Conservation (phyloP, 192 early-diverging fungal species). For the Coemansia sp. region DNA sequence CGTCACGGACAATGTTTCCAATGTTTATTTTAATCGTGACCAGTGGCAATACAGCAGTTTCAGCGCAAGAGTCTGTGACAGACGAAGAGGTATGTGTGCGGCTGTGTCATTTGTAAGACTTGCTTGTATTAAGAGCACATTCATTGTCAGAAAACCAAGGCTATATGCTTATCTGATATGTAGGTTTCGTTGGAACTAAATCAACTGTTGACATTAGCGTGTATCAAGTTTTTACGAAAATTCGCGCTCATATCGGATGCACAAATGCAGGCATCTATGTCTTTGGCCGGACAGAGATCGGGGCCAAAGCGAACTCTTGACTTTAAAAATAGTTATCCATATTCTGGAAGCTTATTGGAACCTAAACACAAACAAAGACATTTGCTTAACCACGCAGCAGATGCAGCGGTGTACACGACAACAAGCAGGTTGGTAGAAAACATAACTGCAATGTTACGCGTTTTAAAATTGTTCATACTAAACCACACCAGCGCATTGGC, state of each 20-base stretch:
- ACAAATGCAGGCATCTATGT: slow-evolving; percentile 22
- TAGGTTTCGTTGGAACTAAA: slow-evolving; percentile 14
- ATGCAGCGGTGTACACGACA: not conserved
- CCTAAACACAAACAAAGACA: not conserved
- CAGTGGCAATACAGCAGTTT: not conserved
- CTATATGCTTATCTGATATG: not conserved
- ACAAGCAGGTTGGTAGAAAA: not conserved
- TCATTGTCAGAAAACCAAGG: no score
- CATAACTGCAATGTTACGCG: not conserved
- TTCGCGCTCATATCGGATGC: slow-evolving; percentile 26
- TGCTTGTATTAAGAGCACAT: no score
- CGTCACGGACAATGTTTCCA: slow-evolving; percentile 9
- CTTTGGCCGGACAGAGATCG: not conserved
- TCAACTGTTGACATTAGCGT: slow-evolving; percentile 28
- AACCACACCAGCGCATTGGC: not conserved
- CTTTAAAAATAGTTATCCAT: not conserved
- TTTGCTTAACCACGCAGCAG: no score
- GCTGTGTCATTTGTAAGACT: no score
- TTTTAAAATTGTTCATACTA: not conserved
- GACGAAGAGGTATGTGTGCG: not conserved
- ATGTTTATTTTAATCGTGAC: slow-evolving; percentile 34
- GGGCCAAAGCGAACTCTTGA: slow-evolving; percentile 1
- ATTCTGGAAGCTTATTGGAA: not conserved
- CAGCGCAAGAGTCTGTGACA: not conserved
- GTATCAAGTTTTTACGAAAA: slow-evolving; percentile 47